Conservation (phyloP, 179 eudicot genomes). For the Carnegiea gigantea region DNA sequence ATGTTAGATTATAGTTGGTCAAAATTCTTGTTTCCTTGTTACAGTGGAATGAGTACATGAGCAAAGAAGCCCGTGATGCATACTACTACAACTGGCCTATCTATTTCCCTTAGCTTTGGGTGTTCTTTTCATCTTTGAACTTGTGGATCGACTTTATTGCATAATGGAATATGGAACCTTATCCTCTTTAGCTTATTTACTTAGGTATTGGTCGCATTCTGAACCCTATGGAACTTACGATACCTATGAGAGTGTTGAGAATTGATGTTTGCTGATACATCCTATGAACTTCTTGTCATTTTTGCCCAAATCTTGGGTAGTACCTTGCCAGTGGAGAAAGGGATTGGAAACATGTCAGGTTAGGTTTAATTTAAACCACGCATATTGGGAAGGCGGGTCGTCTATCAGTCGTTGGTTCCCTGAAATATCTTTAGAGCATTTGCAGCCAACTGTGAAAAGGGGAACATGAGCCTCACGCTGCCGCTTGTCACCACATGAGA, state of each 20-base stretch:
- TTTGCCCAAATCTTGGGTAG: neutral
- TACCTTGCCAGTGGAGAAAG: neutral
- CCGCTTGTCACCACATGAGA: no score
- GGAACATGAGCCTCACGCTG: no score
- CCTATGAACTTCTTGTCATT: neutral
- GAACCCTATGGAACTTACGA: neutral
- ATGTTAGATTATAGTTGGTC: neutral
- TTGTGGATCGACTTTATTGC: neutral
- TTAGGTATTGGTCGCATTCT: neutral
- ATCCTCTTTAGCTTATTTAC: neutral
- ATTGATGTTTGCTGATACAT: neutral
- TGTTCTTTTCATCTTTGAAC: neutral
- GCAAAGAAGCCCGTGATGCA: slow-evolving; percentile 59
- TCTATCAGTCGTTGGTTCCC: no score
- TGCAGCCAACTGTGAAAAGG: no score
- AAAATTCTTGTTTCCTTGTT: slow-evolving; percentile 19
- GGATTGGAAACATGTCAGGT: neutral
- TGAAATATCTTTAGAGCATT: no score
- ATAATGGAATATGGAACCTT: neutral
- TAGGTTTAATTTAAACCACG: no score
- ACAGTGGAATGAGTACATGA: slow-evolving; percentile 85
- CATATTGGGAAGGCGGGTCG: no score
- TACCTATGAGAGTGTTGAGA: neutral
- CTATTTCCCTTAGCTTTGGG: slow-evolving; percentile 47
- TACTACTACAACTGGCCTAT: slow-evolving; percentile 91